Percentiles rank a stretch among this genome's conserved stretches.
phyloP scores from a whole-genome alignment of 2,329 filamentous ascomycete species.

The Penicillium verrucosum region DNA sequence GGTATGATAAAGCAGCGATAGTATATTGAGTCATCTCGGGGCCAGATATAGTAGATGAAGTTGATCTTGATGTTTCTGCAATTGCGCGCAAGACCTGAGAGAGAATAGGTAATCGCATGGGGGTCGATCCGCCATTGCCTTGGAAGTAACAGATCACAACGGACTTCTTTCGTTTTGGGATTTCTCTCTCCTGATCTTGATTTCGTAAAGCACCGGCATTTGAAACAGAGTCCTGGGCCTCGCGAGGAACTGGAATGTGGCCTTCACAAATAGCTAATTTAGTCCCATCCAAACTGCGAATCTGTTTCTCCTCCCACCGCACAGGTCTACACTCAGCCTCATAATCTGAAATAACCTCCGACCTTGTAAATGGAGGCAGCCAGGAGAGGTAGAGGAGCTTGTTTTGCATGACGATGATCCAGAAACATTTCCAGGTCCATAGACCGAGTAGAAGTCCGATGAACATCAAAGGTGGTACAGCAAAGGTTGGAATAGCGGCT shows the following conservation, averaged over 20 bases:
- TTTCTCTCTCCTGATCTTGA: background rate
- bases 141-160: constrained; percentile 36
- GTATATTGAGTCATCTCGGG: constrained; percentile 27
- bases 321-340: constrained; percentile 57
- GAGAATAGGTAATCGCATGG: constrained; percentile 40
- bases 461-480: constrained; percentile 68
- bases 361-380: constrained; percentile 66
- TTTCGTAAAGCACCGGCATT: constrained; percentile 33
- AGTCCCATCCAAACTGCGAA: constrained; percentile 33
- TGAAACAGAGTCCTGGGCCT: constrained; percentile 12
- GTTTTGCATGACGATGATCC: constrained; percentile 75
- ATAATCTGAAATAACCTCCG: constrained; percentile 66
- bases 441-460: constrained; percentile 62
- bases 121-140: constrained; percentile 34
- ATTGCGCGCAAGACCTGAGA: constrained; percentile 44
- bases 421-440: constrained; percentile 63
- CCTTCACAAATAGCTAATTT: constrained; percentile 64
- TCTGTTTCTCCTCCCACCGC: constrained; percentile 61
- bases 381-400: constrained; percentile 80
- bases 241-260: constrained; percentile 47
- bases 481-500: constrained; percentile 40
- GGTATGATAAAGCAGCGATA: constrained; percentile 55
- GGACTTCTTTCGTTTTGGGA: constrained; percentile 2
- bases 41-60: background rate
- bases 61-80: background rate